These are phyloP conservation scores for Lactarius evosmus DNA, from an alignment of 768 basidiomycete genomes.

Conservation along the genomic window DNA sequence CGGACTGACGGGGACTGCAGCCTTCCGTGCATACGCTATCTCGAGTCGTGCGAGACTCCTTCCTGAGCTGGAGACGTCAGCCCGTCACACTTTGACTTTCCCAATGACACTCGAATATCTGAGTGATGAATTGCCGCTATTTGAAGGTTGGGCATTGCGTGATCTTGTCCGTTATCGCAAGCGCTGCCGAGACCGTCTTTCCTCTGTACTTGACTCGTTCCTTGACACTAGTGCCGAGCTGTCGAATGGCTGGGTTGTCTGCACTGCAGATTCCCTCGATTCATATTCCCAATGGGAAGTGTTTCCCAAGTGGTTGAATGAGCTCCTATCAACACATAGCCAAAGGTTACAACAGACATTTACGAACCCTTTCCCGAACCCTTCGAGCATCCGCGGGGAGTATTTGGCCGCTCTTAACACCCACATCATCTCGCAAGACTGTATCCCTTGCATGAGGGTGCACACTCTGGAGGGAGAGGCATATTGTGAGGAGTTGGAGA, in stretches of 20 bases:
- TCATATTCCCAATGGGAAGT: too few species aligned
- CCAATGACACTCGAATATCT: neutral
- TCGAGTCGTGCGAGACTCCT: neutral
- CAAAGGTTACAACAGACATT: neutral
- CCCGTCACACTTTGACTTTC: neutral
- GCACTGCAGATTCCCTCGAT: too few species aligned
- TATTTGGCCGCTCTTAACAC: conserved; percentile 1
- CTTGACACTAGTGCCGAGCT: neutral
- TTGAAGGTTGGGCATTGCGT: neutral
- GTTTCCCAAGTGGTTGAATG: conserved; percentile 1
- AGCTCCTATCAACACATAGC: neutral
- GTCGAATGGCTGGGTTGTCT: too few species aligned
- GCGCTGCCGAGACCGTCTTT: neutral
- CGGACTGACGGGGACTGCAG: conserved; percentile 2
- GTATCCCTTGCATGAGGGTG: neutral
- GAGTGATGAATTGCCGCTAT: neutral
- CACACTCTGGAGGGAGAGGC: neutral
- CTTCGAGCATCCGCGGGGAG: neutral
- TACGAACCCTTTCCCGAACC: neutral
- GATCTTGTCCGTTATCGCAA: neutral
- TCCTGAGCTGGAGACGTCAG: neutral
- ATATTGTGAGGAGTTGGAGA: neutral
- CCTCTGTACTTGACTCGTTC: neutral
- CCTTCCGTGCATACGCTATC: neutral
- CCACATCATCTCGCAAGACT: neutral